A percentile compares a stretch with the other conserved stretches of the same genome.
Conservation (phyloP, 495 filamentous ascomycete genomes). For the Tuber calosporum region DNA sequence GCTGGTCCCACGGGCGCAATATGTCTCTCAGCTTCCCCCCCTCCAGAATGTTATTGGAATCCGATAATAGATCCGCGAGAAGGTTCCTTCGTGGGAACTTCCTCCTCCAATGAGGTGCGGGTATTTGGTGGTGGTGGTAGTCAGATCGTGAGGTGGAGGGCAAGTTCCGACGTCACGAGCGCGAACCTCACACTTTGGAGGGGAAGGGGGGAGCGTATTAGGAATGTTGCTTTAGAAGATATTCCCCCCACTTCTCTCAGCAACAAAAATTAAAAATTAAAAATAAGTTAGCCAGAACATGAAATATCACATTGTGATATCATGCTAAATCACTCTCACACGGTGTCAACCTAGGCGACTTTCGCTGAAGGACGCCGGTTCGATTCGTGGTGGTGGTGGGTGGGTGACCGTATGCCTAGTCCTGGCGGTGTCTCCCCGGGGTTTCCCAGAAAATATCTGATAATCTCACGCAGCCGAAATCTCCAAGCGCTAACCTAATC, state of each 20-base stretch:
- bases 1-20: conserved; percentile 23
- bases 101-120: background rate
- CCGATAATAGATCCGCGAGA: conserved; percentile 18
- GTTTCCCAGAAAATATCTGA: no score
- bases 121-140: conserved; percentile 9
- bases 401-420: no score
- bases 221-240: conserved; percentile 32
- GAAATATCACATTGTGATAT: conserved; percentile 8
- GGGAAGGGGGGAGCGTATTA: conserved; percentile 17
- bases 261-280: conserved; percentile 8
- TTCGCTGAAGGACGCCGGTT: no score
- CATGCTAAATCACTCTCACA: conserved; percentile 35
- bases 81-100: conserved; percentile 19
- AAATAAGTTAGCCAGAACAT: background rate
- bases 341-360: no score
- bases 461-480: conserved; percentile 33
- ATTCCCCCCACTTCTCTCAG: background rate
- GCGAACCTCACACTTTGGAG: conserved; percentile 32
- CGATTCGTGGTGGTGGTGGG: no score
- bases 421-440: no score
- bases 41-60: conserved; percentile 20
- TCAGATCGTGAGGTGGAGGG: background rate
- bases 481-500: conserved; percentile 12
- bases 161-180: conserved; percentile 17
- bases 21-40: conserved; percentile 6